Evolutionary conservation across 2,329 filamentous ascomycete genomes (phyloP), one percentile per base, ranked within the genome.

Genomic region (Claviceps citrina): DNA sequence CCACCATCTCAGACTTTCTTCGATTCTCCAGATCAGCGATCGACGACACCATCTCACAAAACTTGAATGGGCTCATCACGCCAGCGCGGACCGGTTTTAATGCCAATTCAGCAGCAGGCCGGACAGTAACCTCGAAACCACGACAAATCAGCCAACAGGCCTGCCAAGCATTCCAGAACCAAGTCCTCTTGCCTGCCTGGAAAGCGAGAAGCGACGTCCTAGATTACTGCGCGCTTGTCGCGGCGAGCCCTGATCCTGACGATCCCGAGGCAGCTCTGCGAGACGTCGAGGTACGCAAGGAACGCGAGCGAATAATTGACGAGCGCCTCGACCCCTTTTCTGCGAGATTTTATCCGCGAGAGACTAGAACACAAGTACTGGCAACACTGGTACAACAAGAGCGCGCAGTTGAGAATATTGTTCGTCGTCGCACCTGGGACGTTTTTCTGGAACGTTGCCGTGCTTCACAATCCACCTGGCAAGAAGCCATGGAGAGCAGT

Each of bases 281-380:
- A 40, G 71, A 85, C 51, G 67, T 76, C 0, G 82, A 93, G 59
- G 75, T 76, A 39, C 72, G 77, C 43, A 75, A 67, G 50, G 76
- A 82, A 46, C 69, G 78, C 36, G 80, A 89, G 52, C 68, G 77
- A 39, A 68, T 89, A 0, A 78, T 96, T 4, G 76, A 96, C 56
- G 91, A 96, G 62, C 68, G 91, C 41, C 58, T 95, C 43, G 91
- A 98, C 63, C 91, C 91, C 2, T 98, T 98, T 56, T 87, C 82
- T 8, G 81, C 69, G 6, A 68, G 89, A 19, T 93, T 84, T 57
- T 89, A 89, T 50, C 78, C 83, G 0, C 64, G 68, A 38, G 86
- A 96, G 61, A 70, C 83, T 12, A 70, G 86, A 47, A 91, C 86
- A 1, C 83, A 95, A 61, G 73, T 71, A 36, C 58, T 98, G 44